Percentiles rank a stretch among this genome's conserved stretches.
Evolutionary conservation across 2,329 filamentous ascomycete species (phyloP).

Genomic region (Scopulariopsis brevicaulis): DNA sequence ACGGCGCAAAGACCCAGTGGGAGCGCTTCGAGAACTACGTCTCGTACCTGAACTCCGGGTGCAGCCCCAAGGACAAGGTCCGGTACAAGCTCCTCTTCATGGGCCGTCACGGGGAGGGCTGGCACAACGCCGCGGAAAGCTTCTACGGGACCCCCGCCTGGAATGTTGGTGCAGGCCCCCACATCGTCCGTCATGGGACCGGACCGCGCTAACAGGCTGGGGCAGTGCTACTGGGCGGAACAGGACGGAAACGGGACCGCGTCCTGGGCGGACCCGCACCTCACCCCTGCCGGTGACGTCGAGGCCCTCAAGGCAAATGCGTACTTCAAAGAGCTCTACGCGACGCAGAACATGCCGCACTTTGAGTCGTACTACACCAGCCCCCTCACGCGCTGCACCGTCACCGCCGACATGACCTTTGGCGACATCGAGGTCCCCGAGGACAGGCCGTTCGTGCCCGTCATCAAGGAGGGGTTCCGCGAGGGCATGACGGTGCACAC

Average conservation of each 20-base stretch:
- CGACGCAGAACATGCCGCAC: conserved; percentile 40
- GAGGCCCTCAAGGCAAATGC: conserved; percentile 46
- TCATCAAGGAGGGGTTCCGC: conserved; percentile 52
- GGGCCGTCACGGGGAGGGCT: conserved; percentile 60
- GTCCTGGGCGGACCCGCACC: conserved; percentile 50
- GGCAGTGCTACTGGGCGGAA: conserved; percentile 55
- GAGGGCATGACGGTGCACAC: conserved; percentile 59
- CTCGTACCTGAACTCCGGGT: conserved; percentile 34
- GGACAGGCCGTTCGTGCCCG: conserved; percentile 39
- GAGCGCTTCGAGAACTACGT: conserved; percentile 51
- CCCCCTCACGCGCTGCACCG: conserved; percentile 50
- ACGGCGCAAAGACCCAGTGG: conserved; percentile 45
- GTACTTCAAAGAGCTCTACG: conserved; percentile 46
- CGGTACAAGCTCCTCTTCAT: conserved; percentile 58
- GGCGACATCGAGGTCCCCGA: conserved; percentile 36
- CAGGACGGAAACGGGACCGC: conserved; percentile 51
- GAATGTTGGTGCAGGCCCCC: conserved; percentile 38
- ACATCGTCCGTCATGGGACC: neutral
- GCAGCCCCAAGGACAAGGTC: conserved; percentile 25
- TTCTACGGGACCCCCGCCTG: conserved; percentile 58
- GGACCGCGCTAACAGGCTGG: neutral
- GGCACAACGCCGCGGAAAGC: conserved; percentile 49
- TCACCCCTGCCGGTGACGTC: conserved; percentile 43
- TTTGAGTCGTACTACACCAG: conserved; percentile 56
- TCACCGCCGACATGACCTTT: conserved; percentile 54